phyloP scores from a whole-genome alignment of 345 rosid genomes.

The Salix brachista region DNA sequence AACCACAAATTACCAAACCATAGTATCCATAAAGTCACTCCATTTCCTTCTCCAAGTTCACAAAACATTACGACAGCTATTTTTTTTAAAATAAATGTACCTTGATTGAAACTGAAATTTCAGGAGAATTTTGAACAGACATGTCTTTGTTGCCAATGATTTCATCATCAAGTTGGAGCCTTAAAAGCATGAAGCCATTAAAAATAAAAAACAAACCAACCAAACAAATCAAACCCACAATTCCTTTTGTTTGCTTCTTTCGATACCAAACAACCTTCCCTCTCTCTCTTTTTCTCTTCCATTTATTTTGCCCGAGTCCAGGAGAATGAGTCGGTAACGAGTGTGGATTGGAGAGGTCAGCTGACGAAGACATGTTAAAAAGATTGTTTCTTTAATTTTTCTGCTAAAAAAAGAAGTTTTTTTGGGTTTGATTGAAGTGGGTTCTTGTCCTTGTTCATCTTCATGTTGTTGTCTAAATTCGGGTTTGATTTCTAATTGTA shows the following conservation, averaged over 20 bases:
- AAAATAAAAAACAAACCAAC: conserved; percentile 62
- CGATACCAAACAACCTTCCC: conserved; percentile 47
- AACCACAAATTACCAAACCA: background rate
- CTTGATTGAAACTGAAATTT: conserved; percentile 39
- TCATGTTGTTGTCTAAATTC: background rate
- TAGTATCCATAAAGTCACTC: background rate
- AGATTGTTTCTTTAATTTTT: background rate
- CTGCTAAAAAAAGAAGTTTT: background rate
- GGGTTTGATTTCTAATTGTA: background rate
- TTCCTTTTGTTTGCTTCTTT: conserved; percentile 42
- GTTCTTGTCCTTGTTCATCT: background rate
- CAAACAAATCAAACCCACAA: conserved; percentile 41
- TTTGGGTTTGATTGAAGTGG: background rate
- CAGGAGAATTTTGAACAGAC: conserved; percentile 34
- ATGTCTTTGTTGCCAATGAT: conserved; percentile 24
- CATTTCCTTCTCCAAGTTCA: background rate
- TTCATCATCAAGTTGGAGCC: conserved; percentile 48
- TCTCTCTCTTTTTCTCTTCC: conserved; percentile 33
- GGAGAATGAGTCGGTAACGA: background rate
- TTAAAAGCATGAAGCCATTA: conserved; percentile 68
- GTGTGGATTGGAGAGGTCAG: background rate
- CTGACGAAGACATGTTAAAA: background rate
- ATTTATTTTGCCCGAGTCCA: conserved; percentile 33
- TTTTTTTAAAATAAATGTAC: conserved; percentile 16
- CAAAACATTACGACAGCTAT: background rate